phyloP scores from a whole-genome alignment of 805 yeast species.

The Candida wancherniae region DNA sequence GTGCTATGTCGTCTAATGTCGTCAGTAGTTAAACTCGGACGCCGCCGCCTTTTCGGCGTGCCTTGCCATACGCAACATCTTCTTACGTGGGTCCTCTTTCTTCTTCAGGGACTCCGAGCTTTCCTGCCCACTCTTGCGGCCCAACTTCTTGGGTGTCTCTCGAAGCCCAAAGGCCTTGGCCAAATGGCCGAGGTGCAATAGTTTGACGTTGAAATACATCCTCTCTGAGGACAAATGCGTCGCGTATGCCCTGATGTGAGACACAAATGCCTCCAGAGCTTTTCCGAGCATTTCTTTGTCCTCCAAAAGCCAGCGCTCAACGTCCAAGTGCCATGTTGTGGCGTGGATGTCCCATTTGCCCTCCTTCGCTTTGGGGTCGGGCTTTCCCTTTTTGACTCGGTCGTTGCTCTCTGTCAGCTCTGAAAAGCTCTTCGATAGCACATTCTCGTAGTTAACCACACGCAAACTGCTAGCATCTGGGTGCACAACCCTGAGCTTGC shows the following conservation, averaged over 20 bases:
- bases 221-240: constrained; percentile 85
- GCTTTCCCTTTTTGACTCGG: constrained; percentile 21
- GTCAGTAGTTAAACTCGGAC: constrained; percentile 71
- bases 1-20: no score
- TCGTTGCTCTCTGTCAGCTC: constrained; percentile 25
- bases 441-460: constrained; percentile 30
- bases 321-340: constrained; percentile 89
- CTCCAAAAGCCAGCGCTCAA: constrained; percentile 84
- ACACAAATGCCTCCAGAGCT: constrained; percentile 78
- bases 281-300: constrained; percentile 53
- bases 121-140: constrained; percentile 33
- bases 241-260: constrained; percentile 92
- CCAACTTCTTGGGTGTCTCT: constrained; percentile 85
- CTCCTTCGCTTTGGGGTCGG: constrained; percentile 37
- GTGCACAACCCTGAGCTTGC: constrained; percentile 36
- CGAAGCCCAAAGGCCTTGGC: constrained; percentile 93
- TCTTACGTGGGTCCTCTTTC: constrained; percentile 66
- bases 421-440: constrained; percentile 33
- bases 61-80: constrained; percentile 72
- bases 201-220: constrained; percentile 72
- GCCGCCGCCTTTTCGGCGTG: constrained; percentile 58
- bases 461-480: constrained; percentile 33
- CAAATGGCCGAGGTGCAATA: constrained; percentile 88
- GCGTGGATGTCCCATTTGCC: constrained; percentile 87
- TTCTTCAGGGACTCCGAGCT: constrained; percentile 29